Evolutionary conservation across 2,329 filamentous ascomycete genomes (phyloP).

Genomic region (Botrytis paeoniae): DNA sequence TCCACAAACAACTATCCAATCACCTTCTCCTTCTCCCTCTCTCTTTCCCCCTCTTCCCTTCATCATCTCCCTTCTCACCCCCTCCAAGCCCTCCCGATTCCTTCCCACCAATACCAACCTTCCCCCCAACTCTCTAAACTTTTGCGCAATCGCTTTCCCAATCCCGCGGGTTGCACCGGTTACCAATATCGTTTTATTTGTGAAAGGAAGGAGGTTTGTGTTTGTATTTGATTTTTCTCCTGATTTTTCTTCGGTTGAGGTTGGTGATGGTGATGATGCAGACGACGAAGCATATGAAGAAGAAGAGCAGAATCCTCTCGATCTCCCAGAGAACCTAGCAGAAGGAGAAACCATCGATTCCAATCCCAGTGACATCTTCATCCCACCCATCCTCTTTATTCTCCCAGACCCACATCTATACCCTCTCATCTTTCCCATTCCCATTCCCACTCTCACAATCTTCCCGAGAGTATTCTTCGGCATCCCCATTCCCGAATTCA

Average conservation of each 20-base stretch:
- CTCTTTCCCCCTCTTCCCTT: slow-evolving; percentile 49
- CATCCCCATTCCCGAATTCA: not conserved
- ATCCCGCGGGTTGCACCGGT: slow-evolving; percentile 71
- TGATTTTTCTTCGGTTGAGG: accelerated
- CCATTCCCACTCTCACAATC: not conserved
- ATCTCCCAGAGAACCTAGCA: not conserved
- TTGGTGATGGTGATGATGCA: not conserved
- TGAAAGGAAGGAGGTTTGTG: not conserved
- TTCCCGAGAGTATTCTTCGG: not conserved
- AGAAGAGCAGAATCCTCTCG: not conserved
- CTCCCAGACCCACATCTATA: not conserved
- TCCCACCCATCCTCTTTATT: not conserved
- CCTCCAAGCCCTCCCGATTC: slow-evolving; percentile 54
- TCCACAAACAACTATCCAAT: slow-evolving; percentile 31
- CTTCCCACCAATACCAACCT: slow-evolving; percentile 61
- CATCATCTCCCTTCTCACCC: slow-evolving; percentile 50
- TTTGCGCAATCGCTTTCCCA: slow-evolving; percentile 62
- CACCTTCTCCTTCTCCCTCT: not conserved
- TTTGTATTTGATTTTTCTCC: not conserved
- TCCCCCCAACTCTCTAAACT: slow-evolving; percentile 63
- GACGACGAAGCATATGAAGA: not conserved
- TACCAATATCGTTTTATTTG: slow-evolving; percentile 48
- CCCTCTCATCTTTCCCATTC: not conserved
- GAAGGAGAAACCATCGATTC: not conserved
- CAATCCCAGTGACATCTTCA: not conserved